Evolutionary conservation across 257 asterid species (phyloP).

Genomic region (Jasminum sambac): DNA sequence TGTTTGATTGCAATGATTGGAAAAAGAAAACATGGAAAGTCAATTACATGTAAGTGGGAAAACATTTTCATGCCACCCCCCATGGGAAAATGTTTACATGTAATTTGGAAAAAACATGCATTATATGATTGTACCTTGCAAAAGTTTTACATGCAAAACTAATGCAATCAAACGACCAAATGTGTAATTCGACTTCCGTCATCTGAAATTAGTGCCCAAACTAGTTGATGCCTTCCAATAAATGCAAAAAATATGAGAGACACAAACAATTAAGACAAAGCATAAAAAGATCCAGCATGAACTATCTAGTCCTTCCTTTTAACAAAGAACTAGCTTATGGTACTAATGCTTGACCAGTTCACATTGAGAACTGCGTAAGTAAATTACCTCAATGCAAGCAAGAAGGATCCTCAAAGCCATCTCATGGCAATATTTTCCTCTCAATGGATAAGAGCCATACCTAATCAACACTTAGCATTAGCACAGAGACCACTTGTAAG

Average conservation of each 20-base stretch:
- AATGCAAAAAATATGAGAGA: not conserved
- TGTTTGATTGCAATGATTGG: too few species aligned
- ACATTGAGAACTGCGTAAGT: constrained; percentile 11
- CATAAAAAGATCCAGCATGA: not conserved
- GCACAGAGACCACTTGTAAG: constrained; percentile 22
- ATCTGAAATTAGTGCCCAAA: not conserved
- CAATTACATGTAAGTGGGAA: too few species aligned
- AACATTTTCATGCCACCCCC: too few species aligned
- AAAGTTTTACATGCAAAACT: too few species aligned
- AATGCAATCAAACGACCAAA: too few species aligned
- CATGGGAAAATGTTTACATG: too few species aligned
- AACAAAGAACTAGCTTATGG: constrained; percentile 13
- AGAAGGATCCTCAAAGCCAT: constrained; percentile 98
- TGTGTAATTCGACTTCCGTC: too few species aligned
- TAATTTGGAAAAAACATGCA: too few species aligned
- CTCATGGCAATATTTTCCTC: constrained; percentile 96
- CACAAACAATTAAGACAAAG: not conserved
- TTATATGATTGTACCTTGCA: too few species aligned
- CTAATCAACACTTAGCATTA: constrained; percentile 40
- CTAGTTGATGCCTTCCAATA: not conserved
- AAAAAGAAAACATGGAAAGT: too few species aligned
- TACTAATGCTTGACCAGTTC: constrained; percentile 1
- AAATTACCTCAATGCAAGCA: constrained; percentile 86
- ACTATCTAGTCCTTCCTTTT: not conserved
- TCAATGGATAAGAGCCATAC: constrained; percentile 91